Evolutionary conservation across 345 rosid genomes (phyloP), one percentile per base, ranked within the genome.

Genomic region (Syzygium aromaticum): DNA sequence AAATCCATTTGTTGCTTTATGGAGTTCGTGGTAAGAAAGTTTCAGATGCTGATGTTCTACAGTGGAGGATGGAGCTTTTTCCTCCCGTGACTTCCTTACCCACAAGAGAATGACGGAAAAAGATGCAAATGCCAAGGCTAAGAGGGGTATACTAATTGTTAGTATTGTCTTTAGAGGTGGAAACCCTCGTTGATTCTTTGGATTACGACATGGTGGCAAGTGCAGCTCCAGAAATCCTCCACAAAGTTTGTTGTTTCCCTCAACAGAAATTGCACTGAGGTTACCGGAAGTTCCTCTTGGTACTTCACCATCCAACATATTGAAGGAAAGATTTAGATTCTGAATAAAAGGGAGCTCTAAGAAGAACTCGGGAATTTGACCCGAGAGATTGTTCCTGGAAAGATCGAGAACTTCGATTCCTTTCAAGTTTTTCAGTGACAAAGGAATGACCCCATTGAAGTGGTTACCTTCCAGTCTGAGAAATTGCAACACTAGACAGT

Each of bases 1-100:
- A 64, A 90, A 88, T 30, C 89, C 90, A 51, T 77, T 19, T 2
- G 92, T 90, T 5, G 89, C 87, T 84, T 28, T 84, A 5, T 56
- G 38, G 53, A 90, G 87, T 23, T 77, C 57, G 7, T 25, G 54
- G 51, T 87, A 87, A 5, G 92, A 87, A 19, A 87, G 43, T 67
- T 85, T 83, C 8, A 21, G 73, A 38, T 59, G 51, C 4, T 7
- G 53, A 63, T 85, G 27, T 8, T 38, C 7, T 7, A n/a, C 73
- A 15, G 87, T 67, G 54, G 27, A 6, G 40, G 19, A 30, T 5
- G 33, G 30, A 46, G 77, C 28, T 27, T 2, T 84, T 78, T 15
- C 21, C 2, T 27, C 52, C 21, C 40, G 63, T 27, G 64, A 27
- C 53, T 53, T 84, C 15, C 57, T 38, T 27, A 25, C 7, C 57